Base-by-base conservation (phyloP, 371 early-diverging fungal species). In the Lichtheimia ramosa region DNA sequence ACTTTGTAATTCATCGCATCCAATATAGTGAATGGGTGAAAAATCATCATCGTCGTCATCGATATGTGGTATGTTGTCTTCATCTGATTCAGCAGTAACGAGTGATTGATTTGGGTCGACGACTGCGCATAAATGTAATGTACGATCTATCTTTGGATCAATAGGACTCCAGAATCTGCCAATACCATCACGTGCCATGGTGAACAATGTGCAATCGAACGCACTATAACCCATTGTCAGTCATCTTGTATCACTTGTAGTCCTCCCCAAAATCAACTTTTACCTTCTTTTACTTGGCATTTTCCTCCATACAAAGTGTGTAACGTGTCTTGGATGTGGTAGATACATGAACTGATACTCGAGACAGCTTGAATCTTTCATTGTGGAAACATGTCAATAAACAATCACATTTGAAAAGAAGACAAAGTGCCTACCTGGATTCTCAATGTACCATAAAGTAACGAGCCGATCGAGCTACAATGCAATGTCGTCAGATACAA, bases 121-220 rank as follows among this genome's bases (percentile, higher is more conserved):
- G 5, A 85, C 84, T 0, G 87, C 87, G 49, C 81, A 77, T 69
- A 92, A 74, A 28, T 87, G 83, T 50, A 92, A 81, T 5, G 65
- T 66, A 40, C 82, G 78, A 0, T 82, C 81, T 18, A 76, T 70
- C 3, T 70, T 60, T 0, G 69, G 53, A 50, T 77, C 69, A 8
- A 74, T 72, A 3, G 87, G 87, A n/a, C 84, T 75, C 92, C 94
- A 93, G n/a, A 93, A 79, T 5, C 92, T 81, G 48, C 89, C 83
- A 20, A 89, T 80, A 10, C 86, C 88, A 62, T 92, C 92, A 20
- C 71, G 71, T n/a, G 83, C 79, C 79, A 84, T 82, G 1, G 94
- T 90, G 53, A 91, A 81, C 8, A 93, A 66, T 6, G 87, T 82
- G 54, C 84, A 85, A 23, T 73, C 74, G 53, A 54, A 43, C 41